Evolutionary conservation across 176 grass and related monocot species (phyloP), one percentile per base, ranked within the genome.

Genomic region (Oryza nivara): DNA sequence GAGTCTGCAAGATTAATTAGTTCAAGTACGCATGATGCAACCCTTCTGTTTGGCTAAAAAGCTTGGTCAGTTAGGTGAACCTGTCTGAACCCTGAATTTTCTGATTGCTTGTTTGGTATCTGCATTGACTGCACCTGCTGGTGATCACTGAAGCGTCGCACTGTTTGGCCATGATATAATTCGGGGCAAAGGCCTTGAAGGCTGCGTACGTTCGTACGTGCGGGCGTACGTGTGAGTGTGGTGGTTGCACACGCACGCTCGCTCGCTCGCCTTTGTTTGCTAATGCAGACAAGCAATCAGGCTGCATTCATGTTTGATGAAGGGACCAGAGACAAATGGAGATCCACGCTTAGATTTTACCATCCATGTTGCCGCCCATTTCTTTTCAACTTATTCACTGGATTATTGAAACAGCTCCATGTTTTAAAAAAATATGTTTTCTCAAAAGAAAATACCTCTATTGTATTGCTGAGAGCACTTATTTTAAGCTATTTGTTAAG

Each of bases 161-260:
- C 26, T 77, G 66, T 51, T 51, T 89, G 78, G 66, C 81, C 83
- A 78, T 82, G 78, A 60, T n/a, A 60, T 60, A 38, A 38, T 38
- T 9, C 19, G 19, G 56, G 56, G 58, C 9, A 63, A 20, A 20
- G 19, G 54, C 54, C 16, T 61, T 67, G n/a, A 15, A n/a, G 20
- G 64, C 76, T 79, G 40, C 70, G 66, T 35, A 25, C 82, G 66
- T 35, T 35, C 82, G 16, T 84, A 40, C 25, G 77, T n/a, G 70
- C 52, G 48, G 26, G 19, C 80, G 69, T 34, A 34, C 43, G 73
- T 54, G 34, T 36, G 67, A 2, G 11, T 61, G 80, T 11, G 25
- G 32, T 70, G 69, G 64, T 46, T 74, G 80, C 38, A 65, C 14
- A 1, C 14, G 0, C 19, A 4, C 54, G 19, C 22, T 43, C 34